Conservation (phyloP, 2,329 filamentous ascomycete genomes). For the Cordyceps cateniannulata region DNA sequence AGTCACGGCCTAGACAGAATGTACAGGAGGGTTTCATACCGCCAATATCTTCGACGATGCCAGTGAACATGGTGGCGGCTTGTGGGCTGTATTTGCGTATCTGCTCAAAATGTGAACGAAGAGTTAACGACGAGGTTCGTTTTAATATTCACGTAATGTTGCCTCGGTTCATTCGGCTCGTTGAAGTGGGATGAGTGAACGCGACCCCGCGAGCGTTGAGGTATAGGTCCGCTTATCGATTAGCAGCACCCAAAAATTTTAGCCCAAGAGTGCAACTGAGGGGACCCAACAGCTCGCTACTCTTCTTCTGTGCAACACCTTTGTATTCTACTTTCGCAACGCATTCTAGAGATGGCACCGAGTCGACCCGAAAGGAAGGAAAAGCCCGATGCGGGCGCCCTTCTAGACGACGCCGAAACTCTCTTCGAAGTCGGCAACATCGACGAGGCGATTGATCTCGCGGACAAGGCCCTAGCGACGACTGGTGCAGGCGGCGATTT, state of each 20-base stretch:
- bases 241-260: slow-evolving; percentile 10
- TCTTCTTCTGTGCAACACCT: neutral
- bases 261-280: slow-evolving; percentile 7
- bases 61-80: slow-evolving; percentile 76
- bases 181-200: neutral
- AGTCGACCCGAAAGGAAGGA: slow-evolving; percentile 32
- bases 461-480: slow-evolving; percentile 35
- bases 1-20: slow-evolving; percentile 23
- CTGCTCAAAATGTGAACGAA: neutral
- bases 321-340: neutral
- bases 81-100: too few relatives aligned
- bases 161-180: neutral
- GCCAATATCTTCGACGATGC: slow-evolving; percentile 87
- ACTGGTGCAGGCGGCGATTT: slow-evolving; percentile 40
- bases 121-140: neutral
- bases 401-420: slow-evolving; percentile 34
- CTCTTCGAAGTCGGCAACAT: slow-evolving; percentile 37
- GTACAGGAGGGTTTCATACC: slow-evolving; percentile 50
- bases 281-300: neutral
- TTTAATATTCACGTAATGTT: neutral
- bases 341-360: slow-evolving; percentile 32
- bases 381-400: slow-evolving; percentile 24
- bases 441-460: slow-evolving; percentile 34
- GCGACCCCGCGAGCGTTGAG: neutral
- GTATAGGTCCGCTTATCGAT: slow-evolving; percentile 12